Base-by-base conservation (phyloP, 2,329 filamentous ascomycete species). In the Orbilia oligospora region DNA sequence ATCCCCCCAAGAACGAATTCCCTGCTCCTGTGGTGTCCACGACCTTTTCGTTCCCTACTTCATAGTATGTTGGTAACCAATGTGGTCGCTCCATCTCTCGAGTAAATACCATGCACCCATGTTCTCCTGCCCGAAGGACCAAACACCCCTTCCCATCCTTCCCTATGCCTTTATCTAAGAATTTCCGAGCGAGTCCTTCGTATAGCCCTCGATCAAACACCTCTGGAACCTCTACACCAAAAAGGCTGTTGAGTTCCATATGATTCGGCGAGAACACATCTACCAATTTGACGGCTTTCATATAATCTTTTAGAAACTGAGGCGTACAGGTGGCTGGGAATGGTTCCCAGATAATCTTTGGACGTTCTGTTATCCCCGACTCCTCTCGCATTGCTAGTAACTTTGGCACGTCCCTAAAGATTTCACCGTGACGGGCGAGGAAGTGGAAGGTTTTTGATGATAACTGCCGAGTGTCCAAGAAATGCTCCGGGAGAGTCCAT, bases 181-280 rank as follows among this genome's bases (percentile, higher is more conserved):
- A 24, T 77, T 77, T n/a, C 41, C 70, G 12, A 44, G 48, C 46
- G 44, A 44, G 46, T 5, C 22, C 61, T 70, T 71, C 73, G 20
- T 71, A 77, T 33, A 51, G 16, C 6, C 27, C 66, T 38, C 67
- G 48, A 24, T 67, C 41, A 30, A 64, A 58, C 24, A n/a, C 16
- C 14, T 65, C 55, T 10, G 4, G 20, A 22, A n/a, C n/a, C 16
- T 66, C 71, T 10, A 71, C 30, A 49, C 44, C 81, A 48, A 80
- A 84, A 0, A 84, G 58, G 0, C 24, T 70, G 14, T 80, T 78
- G 5, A 85, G 70, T 49, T 85, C 84, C n/a, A 85, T 80, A 53
- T 85, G 84, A 66, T 85, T 85, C 2, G 84, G 84, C 9, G 83
- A 84, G 70, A 85, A 83, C 4, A 85, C 80, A 38, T 84, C 82